Percentiles rank a stretch among this genome's conserved stretches.
Evolutionary conservation across 306 rosid genomes (phyloP).

Genomic region (Vicia faba): DNA sequence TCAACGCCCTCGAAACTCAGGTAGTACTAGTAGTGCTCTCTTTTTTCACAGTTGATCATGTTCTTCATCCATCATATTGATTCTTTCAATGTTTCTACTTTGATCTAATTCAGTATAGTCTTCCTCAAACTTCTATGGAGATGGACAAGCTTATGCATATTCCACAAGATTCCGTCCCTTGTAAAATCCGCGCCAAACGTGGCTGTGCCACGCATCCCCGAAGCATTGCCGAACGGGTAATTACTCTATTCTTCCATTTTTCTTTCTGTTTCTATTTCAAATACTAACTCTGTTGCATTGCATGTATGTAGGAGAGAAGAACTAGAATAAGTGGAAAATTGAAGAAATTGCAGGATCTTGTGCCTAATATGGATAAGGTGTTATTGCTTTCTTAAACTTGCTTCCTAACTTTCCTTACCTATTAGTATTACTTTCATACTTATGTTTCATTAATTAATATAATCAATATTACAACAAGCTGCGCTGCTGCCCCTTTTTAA

Average conservation of each 20-base stretch:
- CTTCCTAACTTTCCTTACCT: not conserved
- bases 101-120: slow-evolving; percentile 60
- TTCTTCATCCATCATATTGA: not conserved
- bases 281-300: not conserved
- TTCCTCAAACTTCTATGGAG: slow-evolving; percentile 83
- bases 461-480: too few species aligned
- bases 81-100: not conserved
- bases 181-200: slow-evolving; percentile 98
- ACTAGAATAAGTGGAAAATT: slow-evolving; percentile 87
- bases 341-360: slow-evolving; percentile 90
- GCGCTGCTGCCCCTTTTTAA: too few species aligned
- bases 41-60: not conserved
- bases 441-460: too few species aligned
- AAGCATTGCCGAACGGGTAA: slow-evolving; percentile 94
- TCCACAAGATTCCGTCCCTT: slow-evolving; percentile 92
- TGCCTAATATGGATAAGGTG: slow-evolving; percentile 98
- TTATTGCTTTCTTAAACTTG: not conserved
- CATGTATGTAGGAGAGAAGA: slow-evolving; percentile 72
- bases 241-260: not conserved
- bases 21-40: slow-evolving; percentile 28
- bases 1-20: slow-evolving; percentile 72
- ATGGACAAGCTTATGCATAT: slow-evolving; percentile 83
- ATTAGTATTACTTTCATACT: not conserved
- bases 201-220: slow-evolving; percentile 99
- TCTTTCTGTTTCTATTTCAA: not conserved